Evolutionary conservation across 2,329 filamentous ascomycete genomes (phyloP).

Genomic region (Pyrenophora seminiperda): DNA sequence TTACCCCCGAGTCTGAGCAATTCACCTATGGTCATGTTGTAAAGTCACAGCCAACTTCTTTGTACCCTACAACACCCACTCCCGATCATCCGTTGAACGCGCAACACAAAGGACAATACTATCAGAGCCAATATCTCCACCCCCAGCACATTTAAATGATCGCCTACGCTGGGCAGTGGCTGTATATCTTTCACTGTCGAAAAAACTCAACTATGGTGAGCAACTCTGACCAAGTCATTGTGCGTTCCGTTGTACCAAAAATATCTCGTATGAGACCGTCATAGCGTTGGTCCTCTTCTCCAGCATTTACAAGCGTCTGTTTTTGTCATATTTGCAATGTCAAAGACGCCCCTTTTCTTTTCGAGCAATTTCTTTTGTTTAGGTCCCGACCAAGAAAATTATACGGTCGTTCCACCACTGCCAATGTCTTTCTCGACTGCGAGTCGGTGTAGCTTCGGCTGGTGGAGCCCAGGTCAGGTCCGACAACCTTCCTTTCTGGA

Average conservation of each 20-base stretch:
- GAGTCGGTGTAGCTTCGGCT: constrained; percentile 12
- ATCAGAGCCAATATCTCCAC: constrained; percentile 35
- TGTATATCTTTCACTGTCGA: constrained; percentile 24
- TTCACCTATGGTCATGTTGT: constrained; percentile 38
- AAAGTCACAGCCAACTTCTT: constrained; percentile 34
- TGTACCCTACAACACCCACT: constrained; percentile 48
- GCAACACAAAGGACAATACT: constrained; percentile 28
- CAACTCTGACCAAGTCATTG: constrained; percentile 19
- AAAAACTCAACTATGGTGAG: constrained; percentile 18
- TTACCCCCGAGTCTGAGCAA: constrained; percentile 71
- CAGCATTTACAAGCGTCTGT: constrained; percentile 48
- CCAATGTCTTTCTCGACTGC: constrained; percentile 11
- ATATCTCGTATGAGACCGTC: constrained; percentile 46
- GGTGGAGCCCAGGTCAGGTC: constrained; percentile 24
- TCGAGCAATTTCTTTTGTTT: constrained; percentile 43
- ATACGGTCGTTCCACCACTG: constrained; percentile 22
- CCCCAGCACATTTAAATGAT: constrained; percentile 43
- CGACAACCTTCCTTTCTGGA: constrained; percentile 28
- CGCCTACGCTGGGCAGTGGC: constrained; percentile 15
- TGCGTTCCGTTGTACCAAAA: constrained; percentile 45
- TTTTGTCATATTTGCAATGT: constrained; percentile 40
- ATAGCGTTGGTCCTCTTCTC: constrained; percentile 45
- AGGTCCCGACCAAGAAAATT: constrained; percentile 32
- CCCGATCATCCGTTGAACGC: constrained; percentile 39
- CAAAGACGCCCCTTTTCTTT: constrained; percentile 39